Evolutionary conservation across 2,329 filamentous ascomycete genomes (phyloP).

Genomic region (Colletotrichum sp.): DNA sequence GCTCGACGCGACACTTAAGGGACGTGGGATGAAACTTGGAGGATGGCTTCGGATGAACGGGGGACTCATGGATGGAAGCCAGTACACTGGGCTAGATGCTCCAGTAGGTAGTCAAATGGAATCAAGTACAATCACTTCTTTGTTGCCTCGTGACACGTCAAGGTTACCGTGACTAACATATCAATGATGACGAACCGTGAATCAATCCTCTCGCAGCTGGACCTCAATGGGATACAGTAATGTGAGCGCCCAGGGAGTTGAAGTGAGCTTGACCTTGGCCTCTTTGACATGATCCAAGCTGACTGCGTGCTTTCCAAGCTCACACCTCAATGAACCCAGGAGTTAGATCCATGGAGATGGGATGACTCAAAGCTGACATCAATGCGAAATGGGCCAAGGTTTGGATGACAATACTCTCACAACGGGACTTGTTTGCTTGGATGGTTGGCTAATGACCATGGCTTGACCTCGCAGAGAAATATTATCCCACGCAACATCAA

Average conservation of each 20-base stretch:
- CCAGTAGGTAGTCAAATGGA: background rate
- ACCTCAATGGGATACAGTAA: background rate
- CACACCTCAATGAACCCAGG: background rate
- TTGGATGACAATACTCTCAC: background rate
- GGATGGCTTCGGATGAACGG: background rate
- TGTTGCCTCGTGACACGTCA: background rate
- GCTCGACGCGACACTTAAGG: slow-evolving; percentile 6
- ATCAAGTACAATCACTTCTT: background rate
- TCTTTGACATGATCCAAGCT: background rate
- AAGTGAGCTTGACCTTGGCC: background rate
- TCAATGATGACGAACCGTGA: background rate
- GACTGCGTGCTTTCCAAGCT: background rate
- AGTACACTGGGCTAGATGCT: background rate
- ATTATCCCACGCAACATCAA: background rate
- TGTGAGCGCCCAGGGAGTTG: background rate
- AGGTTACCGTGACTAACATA: background rate
- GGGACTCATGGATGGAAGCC: background rate
- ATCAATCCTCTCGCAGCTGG: too few species aligned
- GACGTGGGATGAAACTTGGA: background rate
- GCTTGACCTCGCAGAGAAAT: background rate
- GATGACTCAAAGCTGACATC: background rate
- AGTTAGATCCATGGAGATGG: background rate
- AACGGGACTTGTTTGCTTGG: background rate
- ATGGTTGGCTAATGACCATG: background rate
- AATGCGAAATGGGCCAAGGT: background rate